Base-by-base conservation (phyloP, 2,329 filamentous ascomycete species). In the Aspergillus intermedius region DNA sequence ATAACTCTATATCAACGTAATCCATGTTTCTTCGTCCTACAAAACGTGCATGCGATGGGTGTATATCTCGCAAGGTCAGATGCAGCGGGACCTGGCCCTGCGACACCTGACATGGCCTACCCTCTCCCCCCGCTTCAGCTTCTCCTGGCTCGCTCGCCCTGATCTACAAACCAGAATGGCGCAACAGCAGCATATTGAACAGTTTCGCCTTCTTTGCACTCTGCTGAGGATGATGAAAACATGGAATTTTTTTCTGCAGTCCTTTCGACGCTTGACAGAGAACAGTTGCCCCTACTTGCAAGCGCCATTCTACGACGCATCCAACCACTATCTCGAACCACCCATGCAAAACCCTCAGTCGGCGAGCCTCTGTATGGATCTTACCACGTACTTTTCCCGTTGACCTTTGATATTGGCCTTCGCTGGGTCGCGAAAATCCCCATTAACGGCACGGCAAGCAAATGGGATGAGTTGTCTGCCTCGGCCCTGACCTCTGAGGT, bases 1-100 rank as follows among this genome's bases (percentile, higher is more conserved):
- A 28, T 28, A 28, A 28, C 25, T 28, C 9, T 28, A 12, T 30
- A 30, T 30, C 25, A 12, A 30, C 25, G 25, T 12, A 0, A 30
- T 30, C 25, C 9, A 30, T 28, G 25, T 30, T 30, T 12, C 25
- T 30, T 30, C 25, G 25, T 30, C 25, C 25, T 30, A 56, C 56
- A 19, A 65, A 63, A 57, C 52, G 59, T 51, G 61, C 62, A 39
- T 64, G 61, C 42, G 62, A 65, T 51, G 49, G 44, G 22, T 65
- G 60, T 22, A 65, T 64, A 35, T 53, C 54, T 35, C 59, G 63
- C 30, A 65, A 65, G 54, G 56, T 65, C 10, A 63, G 60, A 44
- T 64, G 59, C 49, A 59, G 52, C 43, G 61, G 61, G 21, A 49
- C 59, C 32, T 61, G 50, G 55, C 61, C 61, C 19, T 65, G 63